Conservation (phyloP, 2,329 filamentous ascomycete species). For the Colletotrichum chlorophyti region DNA sequence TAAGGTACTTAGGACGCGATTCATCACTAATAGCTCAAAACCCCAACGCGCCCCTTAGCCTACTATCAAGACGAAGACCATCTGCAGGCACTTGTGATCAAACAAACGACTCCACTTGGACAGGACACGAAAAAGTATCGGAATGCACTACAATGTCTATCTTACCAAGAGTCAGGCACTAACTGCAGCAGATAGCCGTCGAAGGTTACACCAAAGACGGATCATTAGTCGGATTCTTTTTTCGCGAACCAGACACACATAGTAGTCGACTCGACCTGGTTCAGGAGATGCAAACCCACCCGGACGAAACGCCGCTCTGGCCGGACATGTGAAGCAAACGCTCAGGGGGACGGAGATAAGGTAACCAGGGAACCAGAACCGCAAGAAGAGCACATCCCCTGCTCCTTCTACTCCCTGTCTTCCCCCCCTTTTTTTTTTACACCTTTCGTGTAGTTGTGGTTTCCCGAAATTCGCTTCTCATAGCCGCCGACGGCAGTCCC, state of each 20-base stretch:
- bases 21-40: no score
- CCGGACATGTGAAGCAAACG: constrained; percentile 17
- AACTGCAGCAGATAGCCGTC: constrained; percentile 10
- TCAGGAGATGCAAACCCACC: constrained; percentile 21
- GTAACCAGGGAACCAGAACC: no score
- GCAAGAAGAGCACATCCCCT: no score
- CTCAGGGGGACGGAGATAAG: background rate
- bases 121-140: constrained; percentile 23
- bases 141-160: no score
- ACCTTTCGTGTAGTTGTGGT: no score
- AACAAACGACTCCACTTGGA: constrained; percentile 6
- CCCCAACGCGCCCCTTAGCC: no score
- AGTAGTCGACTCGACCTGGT: background rate
- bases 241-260: no score
- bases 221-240: background rate
- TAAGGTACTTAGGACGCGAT: no score
- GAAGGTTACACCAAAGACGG: constrained; percentile 1
- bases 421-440: background rate
- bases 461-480: no score
- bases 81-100: no score
- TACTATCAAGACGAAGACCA: no score
- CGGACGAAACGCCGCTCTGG: constrained; percentile 23
- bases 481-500: background rate
- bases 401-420: background rate
- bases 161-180: no score